These are phyloP conservation scores for Phycomyces nitens DNA, from an alignment of 192 early-diverging fungal genomes.

Conservation along the genomic window DNA sequence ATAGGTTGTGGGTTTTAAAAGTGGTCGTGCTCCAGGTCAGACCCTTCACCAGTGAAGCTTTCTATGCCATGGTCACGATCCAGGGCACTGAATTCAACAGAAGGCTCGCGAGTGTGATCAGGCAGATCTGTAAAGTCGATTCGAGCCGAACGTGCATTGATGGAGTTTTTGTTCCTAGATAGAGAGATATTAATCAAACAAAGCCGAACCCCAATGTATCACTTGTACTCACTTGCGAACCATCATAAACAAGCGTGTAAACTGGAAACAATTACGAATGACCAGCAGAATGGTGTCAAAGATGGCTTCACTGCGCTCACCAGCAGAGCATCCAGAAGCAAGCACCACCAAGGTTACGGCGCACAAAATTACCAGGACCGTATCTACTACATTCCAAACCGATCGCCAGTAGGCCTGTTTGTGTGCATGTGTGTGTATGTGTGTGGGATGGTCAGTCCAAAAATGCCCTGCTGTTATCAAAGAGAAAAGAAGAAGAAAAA, in stretches of 20 bases:
- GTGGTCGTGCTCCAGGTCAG: conserved; percentile 8
- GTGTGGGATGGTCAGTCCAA: too few relatives aligned
- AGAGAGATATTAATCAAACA: not conserved
- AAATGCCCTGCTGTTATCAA: too few relatives aligned
- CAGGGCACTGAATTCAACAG: conserved; percentile 12
- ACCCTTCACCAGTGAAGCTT: conserved; percentile 11
- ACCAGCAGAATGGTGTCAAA: conserved; percentile 69
- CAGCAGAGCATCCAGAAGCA: conserved; percentile 60
- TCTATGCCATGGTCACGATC: conserved; percentile 18
- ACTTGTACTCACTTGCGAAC: conserved; percentile 51
- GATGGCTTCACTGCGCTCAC: conserved; percentile 62
- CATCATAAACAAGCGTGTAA: conserved; percentile 64
- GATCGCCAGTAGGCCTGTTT: conserved; percentile 58
- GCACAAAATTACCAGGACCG: conserved; percentile 66
- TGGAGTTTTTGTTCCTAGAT: conserved; percentile 28
- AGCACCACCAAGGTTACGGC: conserved; percentile 64
- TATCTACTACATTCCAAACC: conserved; percentile 71
- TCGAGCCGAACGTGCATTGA: conserved; percentile 23
- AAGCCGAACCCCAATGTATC: not conserved
- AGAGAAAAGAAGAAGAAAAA: not conserved
- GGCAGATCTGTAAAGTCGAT: conserved; percentile 31
- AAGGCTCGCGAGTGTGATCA: conserved; percentile 15
- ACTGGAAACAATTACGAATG: conserved; percentile 70
- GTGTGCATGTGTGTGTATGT: not conserved
- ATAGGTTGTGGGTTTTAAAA: not conserved